Conservation (phyloP, 192 early-diverging fungal genomes). For the Coemansia sp. region DNA sequence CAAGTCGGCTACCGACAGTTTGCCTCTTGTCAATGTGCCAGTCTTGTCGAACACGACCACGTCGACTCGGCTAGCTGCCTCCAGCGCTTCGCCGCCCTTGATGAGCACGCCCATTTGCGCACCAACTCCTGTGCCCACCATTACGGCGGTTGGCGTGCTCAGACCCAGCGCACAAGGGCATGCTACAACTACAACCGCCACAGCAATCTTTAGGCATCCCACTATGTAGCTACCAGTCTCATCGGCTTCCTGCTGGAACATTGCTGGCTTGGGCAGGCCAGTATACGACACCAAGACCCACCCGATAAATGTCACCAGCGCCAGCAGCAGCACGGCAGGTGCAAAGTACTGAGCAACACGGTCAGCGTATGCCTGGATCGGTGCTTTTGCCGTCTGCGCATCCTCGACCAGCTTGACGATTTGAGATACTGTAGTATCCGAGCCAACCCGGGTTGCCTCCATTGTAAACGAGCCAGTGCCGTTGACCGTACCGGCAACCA, state of each 20-base stretch:
- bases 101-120: constrained; percentile 94
- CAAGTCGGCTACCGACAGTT: constrained; percentile 62
- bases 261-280: constrained; percentile 36
- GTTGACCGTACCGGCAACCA: constrained; percentile 97
- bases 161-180: constrained; percentile 97
- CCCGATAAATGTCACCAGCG: constrained; percentile 66
- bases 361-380: constrained; percentile 93
- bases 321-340: constrained; percentile 74
- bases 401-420: constrained; percentile 92
- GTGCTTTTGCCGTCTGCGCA: constrained; percentile 92
- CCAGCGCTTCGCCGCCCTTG: constrained; percentile 88
- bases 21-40: constrained; percentile 85
- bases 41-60: constrained; percentile 98
- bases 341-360: constrained; percentile 89
- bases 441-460: constrained; percentile 80
- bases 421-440: constrained; percentile 86
- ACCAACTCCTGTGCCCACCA: constrained; percentile 97
- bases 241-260: constrained; percentile 51
- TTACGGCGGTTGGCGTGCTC: constrained; percentile 95
- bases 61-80: constrained; percentile 74
- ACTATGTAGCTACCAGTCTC: constrained; percentile 67
- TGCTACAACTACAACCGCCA: constrained; percentile 93
- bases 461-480: constrained; percentile 81
- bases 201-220: constrained; percentile 82
- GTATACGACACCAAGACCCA: constrained; percentile 70